Percentiles rank a stretch among this genome's conserved stretches.
These are phyloP conservation scores for Kluyveromyces starmeri DNA, from an alignment of 805 yeast species.

Conservation along the genomic window DNA sequence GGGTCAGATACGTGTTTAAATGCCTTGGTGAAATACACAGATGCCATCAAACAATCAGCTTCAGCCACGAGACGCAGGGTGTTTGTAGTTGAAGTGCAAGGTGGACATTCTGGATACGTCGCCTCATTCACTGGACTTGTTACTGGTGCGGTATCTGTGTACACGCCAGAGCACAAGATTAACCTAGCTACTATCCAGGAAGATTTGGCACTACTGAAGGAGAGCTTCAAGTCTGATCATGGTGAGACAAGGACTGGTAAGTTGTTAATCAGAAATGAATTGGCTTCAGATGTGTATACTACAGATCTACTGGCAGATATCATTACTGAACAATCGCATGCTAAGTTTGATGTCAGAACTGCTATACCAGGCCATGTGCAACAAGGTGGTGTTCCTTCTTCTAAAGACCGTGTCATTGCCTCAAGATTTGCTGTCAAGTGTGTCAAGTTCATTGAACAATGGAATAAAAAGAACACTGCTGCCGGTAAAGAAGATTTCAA, in stretches of 20 bases:
- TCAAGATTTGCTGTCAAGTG: conserved; percentile 86
- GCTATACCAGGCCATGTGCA: conserved; percentile 98
- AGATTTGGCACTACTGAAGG: conserved; percentile 63
- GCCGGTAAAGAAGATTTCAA: conserved; percentile 33
- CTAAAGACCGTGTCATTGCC: conserved; percentile 87
- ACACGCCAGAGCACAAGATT: conserved; percentile 82
- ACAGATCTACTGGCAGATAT: conserved; percentile 79
- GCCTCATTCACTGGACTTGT: conserved; percentile 80
- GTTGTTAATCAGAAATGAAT: conserved; percentile 72
- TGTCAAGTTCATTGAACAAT: conserved; percentile 75
- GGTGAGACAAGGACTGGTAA: conserved; percentile 83
- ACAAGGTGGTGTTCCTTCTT: conserved; percentile 93
- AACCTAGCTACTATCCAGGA: conserved; percentile 58
- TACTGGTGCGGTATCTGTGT: conserved; percentile 86
- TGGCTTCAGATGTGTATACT: conserved; percentile 73
- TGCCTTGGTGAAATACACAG: conserved; percentile 85
- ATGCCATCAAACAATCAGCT: conserved; percentile 89
- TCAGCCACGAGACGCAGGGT: conserved; percentile 90
- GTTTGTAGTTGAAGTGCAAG: conserved; percentile 96
- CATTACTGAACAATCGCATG: conserved; percentile 67
- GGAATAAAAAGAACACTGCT: conserved; percentile 32
- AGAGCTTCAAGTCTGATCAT: conserved; percentile 59
- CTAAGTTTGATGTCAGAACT: conserved; percentile 80
- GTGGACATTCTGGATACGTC: conserved; percentile 92
- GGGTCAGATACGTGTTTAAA: conserved; percentile 96